Conservation (phyloP, 805 yeast species). For the Wickerhamomyces queroliae region DNA sequence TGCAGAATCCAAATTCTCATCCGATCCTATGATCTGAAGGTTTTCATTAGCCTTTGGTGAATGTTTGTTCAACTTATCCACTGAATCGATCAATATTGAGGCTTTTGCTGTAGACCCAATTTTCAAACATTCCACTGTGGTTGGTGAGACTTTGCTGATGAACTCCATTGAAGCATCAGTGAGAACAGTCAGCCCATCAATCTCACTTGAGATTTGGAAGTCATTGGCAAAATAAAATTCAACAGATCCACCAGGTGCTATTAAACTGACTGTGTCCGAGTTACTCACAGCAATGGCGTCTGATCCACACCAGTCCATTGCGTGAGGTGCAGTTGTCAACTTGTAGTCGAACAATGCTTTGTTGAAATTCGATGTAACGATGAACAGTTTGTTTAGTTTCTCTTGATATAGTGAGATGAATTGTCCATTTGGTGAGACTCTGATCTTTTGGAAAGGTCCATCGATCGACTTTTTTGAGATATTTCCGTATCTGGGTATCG, state of each 20-base stretch:
- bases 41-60: conserved; percentile 82
- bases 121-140: conserved; percentile 58
- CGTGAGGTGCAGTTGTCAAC: conserved; percentile 31
- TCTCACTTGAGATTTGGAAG: conserved; percentile 40
- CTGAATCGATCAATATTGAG: conserved; percentile 77
- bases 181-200: conserved; percentile 70
- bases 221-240: conserved; percentile 46
- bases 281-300: conserved; percentile 67
- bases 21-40: conserved; percentile 45
- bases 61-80: conserved; percentile 55
- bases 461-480: conserved; percentile 30
- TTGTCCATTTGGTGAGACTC: conserved; percentile 49
- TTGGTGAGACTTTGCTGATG: conserved; percentile 53
- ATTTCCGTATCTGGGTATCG: conserved; percentile 4
- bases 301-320: conserved; percentile 78
- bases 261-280: conserved; percentile 57
- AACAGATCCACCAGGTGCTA: conserved; percentile 61
- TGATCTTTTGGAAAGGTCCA: conserved; percentile 40
- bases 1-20: conserved; percentile 46
- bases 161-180: conserved; percentile 50
- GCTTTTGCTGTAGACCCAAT: conserved; percentile 83
- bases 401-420: conserved; percentile 46
- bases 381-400: conserved; percentile 36
- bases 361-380: conserved; percentile 36
- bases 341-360: conserved; percentile 20